Evolutionary conservation across 2,329 filamentous ascomycete genomes (phyloP), one percentile per base, ranked within the genome.

Genomic region (Calonectria henricotiae): DNA sequence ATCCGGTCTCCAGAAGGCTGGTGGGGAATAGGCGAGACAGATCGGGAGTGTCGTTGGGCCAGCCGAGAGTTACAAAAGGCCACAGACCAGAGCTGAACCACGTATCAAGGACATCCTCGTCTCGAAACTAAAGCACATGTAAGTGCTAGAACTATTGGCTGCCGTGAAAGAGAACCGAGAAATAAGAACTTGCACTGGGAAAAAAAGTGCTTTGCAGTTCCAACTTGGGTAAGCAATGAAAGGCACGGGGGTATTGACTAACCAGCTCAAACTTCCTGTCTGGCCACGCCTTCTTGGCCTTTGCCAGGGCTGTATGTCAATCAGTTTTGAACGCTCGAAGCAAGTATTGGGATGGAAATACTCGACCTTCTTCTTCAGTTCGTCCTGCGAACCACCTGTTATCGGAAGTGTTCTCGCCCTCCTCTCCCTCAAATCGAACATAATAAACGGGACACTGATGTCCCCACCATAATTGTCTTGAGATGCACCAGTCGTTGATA

Each of bases 1-100:
- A 98, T 41, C 96, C 96, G 60, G 96, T 98, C 85, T 98, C 96
- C n/a, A 98, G 88, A 46, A 98, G 85, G 49, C 90, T 92, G 1
- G 95, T 98, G 8, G 96, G 95, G 84, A 96, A 98, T 58, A 98
- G 87, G 71, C 91, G 93, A 80, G 94, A 88, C 65, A 97, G 85
- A 78, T 98, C 95, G 54, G 90, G 87, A 0, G 92, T 94, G 72
- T 87, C 83, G 73, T 94, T 88, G n/a, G 96, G 96, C 95, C 96
- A 98, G 65, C 96, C 96, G 32, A 98, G 86, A 6, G 94, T 98
- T 46, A 93, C 94, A 84, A 98, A 98, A 1, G 96, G 96, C 96
- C 96, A 98, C 32, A 98, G 87, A 35, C 94, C 96, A 71, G 94
- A 96, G 37, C 93, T 96, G 86, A 98, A 98, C 96, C 96, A 98